phyloP scores from a whole-genome alignment of 2,329 filamentous ascomycete species.

The Stachybotrys echinatus region DNA sequence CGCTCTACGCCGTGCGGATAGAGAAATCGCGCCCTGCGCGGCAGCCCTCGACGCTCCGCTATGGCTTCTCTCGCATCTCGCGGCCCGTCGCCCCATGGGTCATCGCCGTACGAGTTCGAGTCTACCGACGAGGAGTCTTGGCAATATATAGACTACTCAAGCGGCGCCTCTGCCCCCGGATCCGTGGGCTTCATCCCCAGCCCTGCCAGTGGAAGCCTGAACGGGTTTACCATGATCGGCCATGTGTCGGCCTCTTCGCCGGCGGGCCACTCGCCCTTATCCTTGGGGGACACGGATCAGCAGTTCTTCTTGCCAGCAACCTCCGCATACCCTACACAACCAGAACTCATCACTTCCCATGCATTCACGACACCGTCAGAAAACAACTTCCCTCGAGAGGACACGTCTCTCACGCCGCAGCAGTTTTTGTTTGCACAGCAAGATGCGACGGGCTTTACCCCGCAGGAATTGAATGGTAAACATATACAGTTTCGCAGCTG shows the following conservation, averaged over 20 bases:
- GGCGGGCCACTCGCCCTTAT: slow-evolving; percentile 34
- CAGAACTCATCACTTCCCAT: slow-evolving; percentile 15
- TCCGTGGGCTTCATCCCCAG: slow-evolving; percentile 43
- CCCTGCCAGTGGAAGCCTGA: slow-evolving; percentile 45
- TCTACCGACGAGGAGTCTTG: slow-evolving; percentile 36
- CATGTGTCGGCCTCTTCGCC: slow-evolving; percentile 24
- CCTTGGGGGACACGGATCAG: slow-evolving; percentile 32
- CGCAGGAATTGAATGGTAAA: slow-evolving; percentile 24
- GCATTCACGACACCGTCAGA: slow-evolving; percentile 24
- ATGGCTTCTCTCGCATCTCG: slow-evolving; percentile 35
- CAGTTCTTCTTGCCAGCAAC: slow-evolving; percentile 26
- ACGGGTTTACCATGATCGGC: slow-evolving; percentile 43
- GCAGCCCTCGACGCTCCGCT: background rate
- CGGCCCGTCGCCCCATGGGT: slow-evolving; percentile 28
- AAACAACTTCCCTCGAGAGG: slow-evolving; percentile 22
- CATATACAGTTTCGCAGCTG: background rate
- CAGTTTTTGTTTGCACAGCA: slow-evolving; percentile 32
- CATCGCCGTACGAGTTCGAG: slow-evolving; percentile 34
- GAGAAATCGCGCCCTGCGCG: no score
- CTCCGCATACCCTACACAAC: slow-evolving; percentile 20
- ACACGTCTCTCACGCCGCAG: slow-evolving; percentile 30
- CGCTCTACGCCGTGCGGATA: no score
- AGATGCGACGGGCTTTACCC: slow-evolving; percentile 13
- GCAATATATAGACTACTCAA: slow-evolving; percentile 35
- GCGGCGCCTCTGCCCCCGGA: slow-evolving; percentile 25